Evolutionary conservation across 257 asterid genomes (phyloP).

Genomic region (Ilex aquifolium): DNA sequence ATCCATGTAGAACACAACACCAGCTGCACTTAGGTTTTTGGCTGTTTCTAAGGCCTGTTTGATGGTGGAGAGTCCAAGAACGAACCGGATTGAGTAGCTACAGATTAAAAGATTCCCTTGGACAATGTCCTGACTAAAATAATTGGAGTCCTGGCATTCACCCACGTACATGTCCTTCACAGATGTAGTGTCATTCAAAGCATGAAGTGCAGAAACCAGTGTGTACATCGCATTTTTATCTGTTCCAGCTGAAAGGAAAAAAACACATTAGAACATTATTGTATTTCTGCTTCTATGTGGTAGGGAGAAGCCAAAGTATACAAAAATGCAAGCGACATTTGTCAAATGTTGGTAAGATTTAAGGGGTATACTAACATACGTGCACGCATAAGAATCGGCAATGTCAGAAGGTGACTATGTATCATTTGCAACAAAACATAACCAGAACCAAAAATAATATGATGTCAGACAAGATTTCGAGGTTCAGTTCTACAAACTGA

Average conservation of each 20-base stretch:
- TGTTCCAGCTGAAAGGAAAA: slow-evolving; percentile 76
- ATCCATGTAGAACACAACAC: slow-evolving; percentile 93
- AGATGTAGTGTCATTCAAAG: slow-evolving; percentile 42
- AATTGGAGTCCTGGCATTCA: slow-evolving; percentile 85
- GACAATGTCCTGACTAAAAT: slow-evolving; percentile 52
- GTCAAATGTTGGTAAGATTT: no score
- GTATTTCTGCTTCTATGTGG: neutral
- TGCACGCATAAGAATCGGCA: no score
- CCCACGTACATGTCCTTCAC: slow-evolving; percentile 67
- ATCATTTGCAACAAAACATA: no score
- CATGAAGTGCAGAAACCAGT: slow-evolving; percentile 77
- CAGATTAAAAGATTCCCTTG: slow-evolving; percentile 82
- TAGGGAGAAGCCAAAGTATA: neutral
- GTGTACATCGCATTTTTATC: slow-evolving; percentile 52
- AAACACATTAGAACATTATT: neutral
- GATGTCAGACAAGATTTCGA: no score
- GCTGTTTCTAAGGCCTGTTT: slow-evolving; percentile 86
- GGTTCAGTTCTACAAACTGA: no score
- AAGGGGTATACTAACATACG: no score
- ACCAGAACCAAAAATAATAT: no score
- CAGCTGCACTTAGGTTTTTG: slow-evolving; percentile 71
- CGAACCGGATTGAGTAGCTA: slow-evolving; percentile 96
- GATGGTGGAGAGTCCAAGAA: slow-evolving; percentile 91
- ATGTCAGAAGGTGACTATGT: no score
- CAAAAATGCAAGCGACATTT: no score